Base-by-base conservation (phyloP, 2,329 filamentous ascomycete genomes). In the Colletotrichum truncatum region DNA sequence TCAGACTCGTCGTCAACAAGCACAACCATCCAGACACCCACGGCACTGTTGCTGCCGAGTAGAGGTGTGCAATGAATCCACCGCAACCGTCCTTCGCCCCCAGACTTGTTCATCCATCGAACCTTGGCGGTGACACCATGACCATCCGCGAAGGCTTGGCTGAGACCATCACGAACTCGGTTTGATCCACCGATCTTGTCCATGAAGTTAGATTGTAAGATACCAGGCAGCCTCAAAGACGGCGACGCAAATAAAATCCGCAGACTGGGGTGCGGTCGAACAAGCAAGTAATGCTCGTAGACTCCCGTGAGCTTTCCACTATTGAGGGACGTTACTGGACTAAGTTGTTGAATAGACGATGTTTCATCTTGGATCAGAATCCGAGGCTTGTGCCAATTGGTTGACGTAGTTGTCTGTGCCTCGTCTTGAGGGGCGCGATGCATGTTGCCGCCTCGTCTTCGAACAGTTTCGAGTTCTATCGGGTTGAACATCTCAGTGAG, bases 31-130 rank as follows among this genome's bases (percentile, higher is more conserved):
- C 91, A 94, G 0, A 93, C 91, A 14, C 92, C 92, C 0, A 94
- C 87, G 4, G 85, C 81, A 2, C 89, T 89, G 67, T 89, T 89
- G 41, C 84, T 83, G 3, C 90, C 91, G 4, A 92, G 77, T 4
- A 94, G 78, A 3, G 92, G 91, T 21, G 91, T 94, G 72, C 90
- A 92, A 74, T 94, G 91, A 39, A 94, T 91, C 91, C 91, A 94
- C 43, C 91, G 84, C 51, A 85, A 84, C 16, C 90, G 84, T 0
- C 91, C 91, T 54, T 87, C 84, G 16, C 80, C 77, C 32, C 84
- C 81, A 5, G 76, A 76, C 43, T 81, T 80, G 46, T 81, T 83
- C 2, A 92, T 78, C 92, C 91, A 94, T 55, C 87, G 86, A 12
- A 94, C 86, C 73, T 92, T 92, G 4, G 91, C 91, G 1, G 91